Percentiles rank a stretch among this genome's conserved stretches.
Evolutionary conservation across 352 stramenopile genomes (phyloP).

Genomic region (Globisporangium solare): DNA sequence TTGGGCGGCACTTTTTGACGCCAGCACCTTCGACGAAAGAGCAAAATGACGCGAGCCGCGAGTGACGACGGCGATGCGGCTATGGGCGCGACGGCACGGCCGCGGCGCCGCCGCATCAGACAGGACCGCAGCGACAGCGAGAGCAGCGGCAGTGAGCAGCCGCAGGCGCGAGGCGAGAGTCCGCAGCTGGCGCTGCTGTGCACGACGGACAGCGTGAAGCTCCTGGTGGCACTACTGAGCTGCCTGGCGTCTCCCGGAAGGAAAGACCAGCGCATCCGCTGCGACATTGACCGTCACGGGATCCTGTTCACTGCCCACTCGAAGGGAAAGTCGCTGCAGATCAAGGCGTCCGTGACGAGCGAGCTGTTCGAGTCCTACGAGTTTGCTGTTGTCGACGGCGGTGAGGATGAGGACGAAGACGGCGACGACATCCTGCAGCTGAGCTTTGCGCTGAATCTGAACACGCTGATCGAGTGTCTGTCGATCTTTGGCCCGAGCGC

Average conservation of each 20-base stretch:
- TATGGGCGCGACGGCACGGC: neutral
- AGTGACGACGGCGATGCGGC: neutral
- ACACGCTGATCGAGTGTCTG: slow-evolving; percentile 70
- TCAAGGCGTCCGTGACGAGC: slow-evolving; percentile 76
- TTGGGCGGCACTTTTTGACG: no score
- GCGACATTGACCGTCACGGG: slow-evolving; percentile 58
- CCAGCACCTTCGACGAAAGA: no score
- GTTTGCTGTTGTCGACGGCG: slow-evolving; percentile 18
- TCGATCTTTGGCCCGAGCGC: slow-evolving; percentile 71
- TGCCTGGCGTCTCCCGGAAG: slow-evolving; percentile 54
- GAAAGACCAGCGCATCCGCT: slow-evolving; percentile 77
- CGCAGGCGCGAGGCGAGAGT: no score
- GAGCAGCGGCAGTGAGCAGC: neutral
- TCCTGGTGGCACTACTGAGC: slow-evolving; percentile 67
- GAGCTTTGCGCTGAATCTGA: slow-evolving; percentile 74
- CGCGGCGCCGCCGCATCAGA: slow-evolving; percentile 6
- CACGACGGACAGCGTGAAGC: slow-evolving; percentile 63
- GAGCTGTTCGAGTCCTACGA: slow-evolving; percentile 75
- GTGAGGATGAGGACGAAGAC: slow-evolving; percentile 17
- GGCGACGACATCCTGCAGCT: slow-evolving; percentile 35
- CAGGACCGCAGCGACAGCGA: slow-evolving; percentile 4
- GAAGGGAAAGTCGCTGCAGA: slow-evolving; percentile 83
- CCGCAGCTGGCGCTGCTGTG: slow-evolving; percentile 37
- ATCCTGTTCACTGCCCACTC: slow-evolving; percentile 76
- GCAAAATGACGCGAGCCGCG: slow-evolving; percentile 1